Conservation (phyloP, 345 rosid genomes). For the Streptanthus diversifolius region DNA sequence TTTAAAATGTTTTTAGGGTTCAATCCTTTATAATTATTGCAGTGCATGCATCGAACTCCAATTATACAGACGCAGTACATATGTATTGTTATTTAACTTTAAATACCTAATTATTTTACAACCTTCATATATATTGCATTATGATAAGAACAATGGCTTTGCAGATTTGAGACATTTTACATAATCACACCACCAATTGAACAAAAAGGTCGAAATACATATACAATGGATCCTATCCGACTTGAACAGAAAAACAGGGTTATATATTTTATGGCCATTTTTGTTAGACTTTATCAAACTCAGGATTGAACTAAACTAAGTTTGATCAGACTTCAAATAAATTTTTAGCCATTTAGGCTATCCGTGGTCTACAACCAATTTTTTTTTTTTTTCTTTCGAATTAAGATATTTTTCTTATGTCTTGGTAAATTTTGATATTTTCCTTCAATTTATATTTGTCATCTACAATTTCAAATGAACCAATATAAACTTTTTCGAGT, state of each 20-base stretch:
- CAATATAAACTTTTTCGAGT: not conserved
- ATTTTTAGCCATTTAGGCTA: not conserved
- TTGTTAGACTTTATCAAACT: not conserved
- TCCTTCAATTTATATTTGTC: not conserved
- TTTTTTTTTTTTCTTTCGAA: no score
- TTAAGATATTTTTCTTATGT: not conserved
- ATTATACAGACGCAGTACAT: not conserved
- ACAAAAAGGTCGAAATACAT: not conserved
- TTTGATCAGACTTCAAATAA: not conserved
- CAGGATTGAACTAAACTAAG: not conserved
- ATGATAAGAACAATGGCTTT: not conserved
- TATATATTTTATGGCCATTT: not conserved
- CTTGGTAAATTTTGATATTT: not conserved
- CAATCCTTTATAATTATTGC: not conserved
- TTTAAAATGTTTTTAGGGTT: not conserved
- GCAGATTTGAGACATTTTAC: slow-evolving; percentile 1
- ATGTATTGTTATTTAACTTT: not conserved
- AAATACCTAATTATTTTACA: not conserved
- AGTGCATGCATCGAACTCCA: slow-evolving; percentile 13
- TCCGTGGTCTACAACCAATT: no score
- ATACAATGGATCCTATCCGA: not conserved
- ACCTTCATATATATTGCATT: not conserved
- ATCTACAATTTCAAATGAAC: not conserved
- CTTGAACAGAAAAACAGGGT: not conserved
- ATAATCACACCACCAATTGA: not conserved